A percentile compares a stretch with the other conserved stretches of the same genome.
These are phyloP conservation scores for Jamesozyma jinghongensis DNA, from an alignment of 805 yeast species.

Conservation along the genomic window DNA sequence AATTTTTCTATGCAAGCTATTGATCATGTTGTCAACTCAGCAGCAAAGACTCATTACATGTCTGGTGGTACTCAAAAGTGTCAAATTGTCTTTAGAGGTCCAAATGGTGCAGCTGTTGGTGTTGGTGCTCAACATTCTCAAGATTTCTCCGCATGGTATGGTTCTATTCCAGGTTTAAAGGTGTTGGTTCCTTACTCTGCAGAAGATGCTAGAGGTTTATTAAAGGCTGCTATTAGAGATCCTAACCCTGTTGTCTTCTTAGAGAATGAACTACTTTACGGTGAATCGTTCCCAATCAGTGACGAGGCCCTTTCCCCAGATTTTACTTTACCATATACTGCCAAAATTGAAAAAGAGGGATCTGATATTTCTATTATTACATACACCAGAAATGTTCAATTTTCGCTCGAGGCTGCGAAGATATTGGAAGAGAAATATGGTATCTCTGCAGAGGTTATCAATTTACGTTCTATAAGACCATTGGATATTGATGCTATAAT, in stretches of 20 bases:
- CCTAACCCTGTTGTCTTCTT: constrained; percentile 96
- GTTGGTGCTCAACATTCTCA: constrained; percentile 99
- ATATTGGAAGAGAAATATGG: constrained; percentile 73
- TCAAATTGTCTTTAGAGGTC: constrained; percentile 97
- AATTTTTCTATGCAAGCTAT: constrained; percentile 99
- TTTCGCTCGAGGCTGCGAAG: constrained; percentile 86
- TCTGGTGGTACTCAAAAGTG: constrained; percentile 98
- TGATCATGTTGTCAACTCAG: constrained; percentile 96
- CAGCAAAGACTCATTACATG: constrained; percentile 98
- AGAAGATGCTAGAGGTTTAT: constrained; percentile 90
- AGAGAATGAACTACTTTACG: constrained; percentile 93
- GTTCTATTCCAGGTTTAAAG: constrained; percentile 95
- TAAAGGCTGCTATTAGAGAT: constrained; percentile 95
- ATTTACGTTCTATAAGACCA: constrained; percentile 95
- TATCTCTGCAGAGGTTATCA: constrained; percentile 85
- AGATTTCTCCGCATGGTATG: constrained; percentile 97
- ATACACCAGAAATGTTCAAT: constrained; percentile 84
- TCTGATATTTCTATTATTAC: constrained; percentile 81
- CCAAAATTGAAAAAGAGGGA: constrained; percentile 92
- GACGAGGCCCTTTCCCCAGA: constrained; percentile 87
- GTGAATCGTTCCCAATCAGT: constrained; percentile 80
- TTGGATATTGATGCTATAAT: constrained; percentile 81
- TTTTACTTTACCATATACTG: constrained; percentile 84
- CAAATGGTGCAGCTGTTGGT: constrained; percentile 99
- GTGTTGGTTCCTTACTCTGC: constrained; percentile 93